These are phyloP conservation scores for Hanseniaspora thailandica DNA, from an alignment of 805 yeast species.

Conservation along the genomic window DNA sequence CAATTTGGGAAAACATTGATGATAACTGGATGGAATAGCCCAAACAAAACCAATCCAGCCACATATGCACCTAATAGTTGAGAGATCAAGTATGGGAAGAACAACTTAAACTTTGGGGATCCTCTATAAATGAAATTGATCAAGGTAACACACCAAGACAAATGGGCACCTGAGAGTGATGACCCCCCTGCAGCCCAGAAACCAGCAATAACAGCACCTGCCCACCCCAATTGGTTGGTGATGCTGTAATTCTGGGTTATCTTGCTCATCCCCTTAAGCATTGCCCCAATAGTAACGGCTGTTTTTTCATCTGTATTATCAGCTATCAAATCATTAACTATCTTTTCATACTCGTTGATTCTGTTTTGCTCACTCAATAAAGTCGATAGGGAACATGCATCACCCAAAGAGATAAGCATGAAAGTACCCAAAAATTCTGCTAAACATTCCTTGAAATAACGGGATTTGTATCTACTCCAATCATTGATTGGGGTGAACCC, in stretches of 20 bases:
- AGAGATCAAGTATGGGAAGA: constrained; percentile 33
- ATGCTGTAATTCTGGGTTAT: constrained; percentile 11
- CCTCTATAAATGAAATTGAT: constrained; percentile 39
- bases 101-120: constrained; percentile 38
- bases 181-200: constrained; percentile 40
- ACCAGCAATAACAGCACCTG: constrained; percentile 42
- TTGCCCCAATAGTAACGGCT: neutral
- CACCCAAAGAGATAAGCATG: constrained; percentile 37
- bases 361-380: constrained; percentile 12
- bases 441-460: constrained; percentile 34
- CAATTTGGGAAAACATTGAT: constrained; percentile 23
- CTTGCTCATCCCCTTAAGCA: neutral
- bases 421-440: constrained; percentile 45
- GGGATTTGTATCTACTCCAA: constrained; percentile 30
- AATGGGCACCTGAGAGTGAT: constrained; percentile 45
- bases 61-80: constrained; percentile 41
- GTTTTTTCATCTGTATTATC: neutral
- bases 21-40: constrained; percentile 32
- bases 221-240: constrained; percentile 34
- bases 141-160: constrained; percentile 44
- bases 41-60: constrained; percentile 38
- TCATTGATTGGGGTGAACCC: constrained; percentile 29
- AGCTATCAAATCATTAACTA: neutral
- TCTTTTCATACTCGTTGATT: neutral
- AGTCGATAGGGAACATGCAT: constrained; percentile 38